Evolutionary conservation across 2,329 filamentous ascomycete species (phyloP).

Genomic region (Calonectria ilicicola): DNA sequence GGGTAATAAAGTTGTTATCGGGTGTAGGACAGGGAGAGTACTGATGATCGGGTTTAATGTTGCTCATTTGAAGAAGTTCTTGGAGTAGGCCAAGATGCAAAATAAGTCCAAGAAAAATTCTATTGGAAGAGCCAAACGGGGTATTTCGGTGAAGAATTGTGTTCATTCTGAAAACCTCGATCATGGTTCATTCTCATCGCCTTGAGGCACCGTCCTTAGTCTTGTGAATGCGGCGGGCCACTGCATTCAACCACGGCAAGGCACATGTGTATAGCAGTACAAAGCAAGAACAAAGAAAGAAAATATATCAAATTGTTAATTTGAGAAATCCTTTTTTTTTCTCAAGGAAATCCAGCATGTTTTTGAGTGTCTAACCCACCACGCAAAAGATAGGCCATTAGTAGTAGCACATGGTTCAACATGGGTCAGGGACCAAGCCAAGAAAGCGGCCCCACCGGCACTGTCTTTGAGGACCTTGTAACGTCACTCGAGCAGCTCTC

Average conservation of each 20-base stretch:
- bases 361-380: background rate
- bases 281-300: background rate
- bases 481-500: slow-evolving; percentile 9
- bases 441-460: background rate
- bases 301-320: background rate
- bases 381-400: background rate
- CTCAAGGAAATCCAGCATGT: background rate
- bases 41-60: background rate
- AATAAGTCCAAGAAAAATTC: background rate
- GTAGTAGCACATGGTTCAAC: background rate
- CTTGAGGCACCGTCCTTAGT: background rate
- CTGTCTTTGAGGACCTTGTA: background rate
- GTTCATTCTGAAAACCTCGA: no score
- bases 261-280: background rate
- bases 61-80: background rate
- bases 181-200: background rate
- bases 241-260: background rate
- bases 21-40: background rate
- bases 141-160: no score
- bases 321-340: background rate
- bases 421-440: background rate
- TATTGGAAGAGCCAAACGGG: no score
- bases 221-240: background rate
- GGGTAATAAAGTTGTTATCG: background rate
- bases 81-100: background rate